Evolutionary conservation across 768 basidiomycete species (phyloP), one percentile per base, ranked within the genome.

Genomic region (Naganishia friedmannii): DNA sequence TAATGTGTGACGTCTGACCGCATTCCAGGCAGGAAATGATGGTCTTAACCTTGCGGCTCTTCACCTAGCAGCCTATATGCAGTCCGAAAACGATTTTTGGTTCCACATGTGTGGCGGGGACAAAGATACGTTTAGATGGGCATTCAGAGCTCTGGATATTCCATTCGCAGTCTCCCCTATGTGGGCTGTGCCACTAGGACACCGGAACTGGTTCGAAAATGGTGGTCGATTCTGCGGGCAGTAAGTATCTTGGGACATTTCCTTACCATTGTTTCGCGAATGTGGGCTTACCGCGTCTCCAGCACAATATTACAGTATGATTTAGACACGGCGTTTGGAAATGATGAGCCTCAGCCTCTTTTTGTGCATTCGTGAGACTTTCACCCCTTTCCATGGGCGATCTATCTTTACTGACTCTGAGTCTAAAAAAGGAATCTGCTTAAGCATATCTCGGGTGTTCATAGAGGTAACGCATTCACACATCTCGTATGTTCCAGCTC

Each of bases 1-100:
- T n/a, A n/a, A n/a, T n/a, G n/a, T n/a, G n/a, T n/a, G n/a, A n/a
- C n/a, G n/a, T n/a, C 55, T 17, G 23, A 56, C 42, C 26, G 8
- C n/a, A 29, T 32, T 3, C 7, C 19, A 71, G 67, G 74, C 77
- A 1, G 83, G 83, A 0, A 81, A 83, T 54, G 51, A 74, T 23
- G 83, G 83, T 0, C 60, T 83, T 28, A 83, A 83, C 71, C 70
- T 81, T 13, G 83, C 82, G 1, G 83, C 83, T 7, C 74, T 84
- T 7, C 74, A 77, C 29, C 69, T 82, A 7, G 83, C 83, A 1
- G 71, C 70, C 1, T 76, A 74, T 31, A 84, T 83, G 82, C 78
- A 80, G 73, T 58, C 69, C 15, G 76, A 82, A 21, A 70, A 75
- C 46, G 80, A 77, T 32, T 84, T 83, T 73, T 84, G 83, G 83